phyloP scores from a whole-genome alignment of 805 yeast genomes.

The Schwanniomyces occidentalis region DNA sequence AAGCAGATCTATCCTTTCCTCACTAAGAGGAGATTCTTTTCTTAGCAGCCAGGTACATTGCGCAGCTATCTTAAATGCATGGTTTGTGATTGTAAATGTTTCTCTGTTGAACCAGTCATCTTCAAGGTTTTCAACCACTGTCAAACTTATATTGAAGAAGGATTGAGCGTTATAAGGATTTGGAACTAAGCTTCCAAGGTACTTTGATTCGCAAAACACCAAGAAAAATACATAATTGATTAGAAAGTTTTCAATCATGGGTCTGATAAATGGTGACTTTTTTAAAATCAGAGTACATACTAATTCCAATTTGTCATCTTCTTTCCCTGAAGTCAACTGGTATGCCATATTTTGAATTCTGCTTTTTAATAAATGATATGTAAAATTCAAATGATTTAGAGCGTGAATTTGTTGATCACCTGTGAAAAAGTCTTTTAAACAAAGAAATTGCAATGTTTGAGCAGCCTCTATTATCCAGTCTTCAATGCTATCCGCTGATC shows the following conservation, averaged over 20 bases:
- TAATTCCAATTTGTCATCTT: neutral
- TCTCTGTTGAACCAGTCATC: slow-evolving; percentile 3
- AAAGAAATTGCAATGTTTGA: slow-evolving; percentile 24
- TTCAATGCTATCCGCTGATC: slow-evolving; percentile 25
- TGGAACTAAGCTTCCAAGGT: slow-evolving; percentile 28
- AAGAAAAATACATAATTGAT: slow-evolving; percentile 41
- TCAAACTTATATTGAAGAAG: slow-evolving; percentile 20
- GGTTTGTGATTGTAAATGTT: slow-evolving; percentile 1
- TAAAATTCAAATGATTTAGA: slow-evolving; percentile 32
- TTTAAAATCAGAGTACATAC: neutral
- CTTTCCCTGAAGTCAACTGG: neutral
- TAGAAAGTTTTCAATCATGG: slow-evolving; percentile 45
- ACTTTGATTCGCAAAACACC: slow-evolving; percentile 31
- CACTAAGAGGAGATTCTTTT: neutral
- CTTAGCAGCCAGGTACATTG: slow-evolving; percentile 4
- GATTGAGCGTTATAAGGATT: slow-evolving; percentile 33
- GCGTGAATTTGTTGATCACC: slow-evolving; percentile 23
- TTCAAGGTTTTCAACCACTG: neutral
- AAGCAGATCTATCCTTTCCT: neutral
- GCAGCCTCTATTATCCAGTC: slow-evolving; percentile 42
- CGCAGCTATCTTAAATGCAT: slow-evolving; percentile 2
- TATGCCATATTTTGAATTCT: slow-evolving; percentile 15
- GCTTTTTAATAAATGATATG: slow-evolving; percentile 31
- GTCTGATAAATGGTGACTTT: slow-evolving; percentile 27
- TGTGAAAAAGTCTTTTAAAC: slow-evolving; percentile 36